Percentiles rank a stretch among this genome's conserved stretches.
Evolutionary conservation across 1,139 yeast species (phyloP).

Genomic region (Sugiyamaella pinicola): DNA sequence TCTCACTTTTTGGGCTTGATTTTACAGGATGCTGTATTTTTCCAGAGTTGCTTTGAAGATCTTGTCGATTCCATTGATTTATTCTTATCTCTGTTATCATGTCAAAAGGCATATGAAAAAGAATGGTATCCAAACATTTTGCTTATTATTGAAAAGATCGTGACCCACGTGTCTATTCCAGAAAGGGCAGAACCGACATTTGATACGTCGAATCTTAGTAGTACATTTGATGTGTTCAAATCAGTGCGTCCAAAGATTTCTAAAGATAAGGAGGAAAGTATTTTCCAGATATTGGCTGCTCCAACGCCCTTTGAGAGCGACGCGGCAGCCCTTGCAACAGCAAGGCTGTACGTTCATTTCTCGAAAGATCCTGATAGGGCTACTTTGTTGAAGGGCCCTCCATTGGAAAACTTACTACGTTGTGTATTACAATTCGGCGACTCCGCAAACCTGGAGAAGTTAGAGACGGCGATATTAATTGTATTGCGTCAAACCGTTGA

Average conservation of each 20-base stretch:
- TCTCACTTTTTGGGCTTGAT: conserved; percentile 54
- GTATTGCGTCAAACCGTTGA: conserved; percentile 75
- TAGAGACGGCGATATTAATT: conserved; percentile 41
- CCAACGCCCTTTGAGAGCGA: conserved; percentile 48
- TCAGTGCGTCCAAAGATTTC: conserved; percentile 36
- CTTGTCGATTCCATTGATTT: conserved; percentile 45
- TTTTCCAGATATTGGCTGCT: conserved; percentile 51
- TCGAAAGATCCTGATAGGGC: conserved; percentile 51
- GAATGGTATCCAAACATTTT: conserved; percentile 42
- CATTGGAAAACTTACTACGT: conserved; percentile 42
- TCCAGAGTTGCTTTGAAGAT: conserved; percentile 46
- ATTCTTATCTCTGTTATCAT: conserved; percentile 32
- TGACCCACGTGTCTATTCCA: conserved; percentile 35
- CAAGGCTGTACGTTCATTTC: conserved; percentile 56
- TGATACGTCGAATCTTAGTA: conserved; percentile 6
- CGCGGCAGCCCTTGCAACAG: conserved; percentile 53
- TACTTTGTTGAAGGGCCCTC: conserved; percentile 46
- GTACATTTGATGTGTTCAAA: conserved; percentile 22
- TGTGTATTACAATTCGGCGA: conserved; percentile 36
- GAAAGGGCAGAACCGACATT: conserved; percentile 20
- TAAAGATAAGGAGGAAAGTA: conserved; percentile 38
- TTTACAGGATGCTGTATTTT: conserved; percentile 45
- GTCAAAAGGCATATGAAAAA: conserved; percentile 27
- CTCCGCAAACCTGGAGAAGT: conserved; percentile 35
- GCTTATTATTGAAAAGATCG: conserved; percentile 37